These are phyloP conservation scores for Cladosporium oxysporum DNA, from an alignment of 2,329 filamentous ascomycete genomes.

Conservation along the genomic window DNA sequence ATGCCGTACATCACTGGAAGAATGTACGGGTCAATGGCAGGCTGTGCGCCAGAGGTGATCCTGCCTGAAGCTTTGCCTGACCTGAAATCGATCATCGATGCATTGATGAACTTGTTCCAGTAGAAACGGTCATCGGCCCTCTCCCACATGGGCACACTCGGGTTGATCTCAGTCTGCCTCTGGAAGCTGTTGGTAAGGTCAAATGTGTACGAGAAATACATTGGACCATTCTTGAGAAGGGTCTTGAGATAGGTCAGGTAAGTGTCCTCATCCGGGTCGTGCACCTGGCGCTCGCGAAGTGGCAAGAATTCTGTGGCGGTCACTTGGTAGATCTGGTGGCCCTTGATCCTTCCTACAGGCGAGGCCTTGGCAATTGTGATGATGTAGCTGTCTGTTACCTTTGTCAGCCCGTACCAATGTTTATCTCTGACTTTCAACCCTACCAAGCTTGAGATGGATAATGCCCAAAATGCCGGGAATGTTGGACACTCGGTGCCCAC, in stretches of 20 bases:
- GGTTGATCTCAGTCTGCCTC: conserved; percentile 77
- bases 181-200: conserved; percentile 98
- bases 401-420: conserved; percentile 20
- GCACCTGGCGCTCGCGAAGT: conserved; percentile 85
- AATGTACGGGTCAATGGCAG: conserved; percentile 85
- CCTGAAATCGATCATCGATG: conserved; percentile 88
- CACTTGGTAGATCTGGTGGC: conserved; percentile 95
- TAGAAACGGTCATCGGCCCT: conserved; percentile 96
- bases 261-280: conserved; percentile 90
- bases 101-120: conserved; percentile 93
- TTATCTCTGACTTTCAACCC: conserved; percentile 26
- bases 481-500: conserved; percentile 84
- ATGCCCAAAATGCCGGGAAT: conserved; percentile 93
- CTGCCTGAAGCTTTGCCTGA: conserved; percentile 59
- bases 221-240: conserved; percentile 78
- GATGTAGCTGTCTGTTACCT: conserved; percentile 82
- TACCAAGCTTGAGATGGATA: conserved; percentile 90
- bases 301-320: conserved; percentile 89
- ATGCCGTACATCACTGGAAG: conserved; percentile 95
- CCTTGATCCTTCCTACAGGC: conserved; percentile 86
- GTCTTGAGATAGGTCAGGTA: conserved; percentile 81
- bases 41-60: conserved; percentile 68
- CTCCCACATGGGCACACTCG: conserved; percentile 78
- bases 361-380: conserved; percentile 94
- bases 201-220: conserved; percentile 98